Percentiles rank a stretch among this genome's conserved stretches.
These are phyloP conservation scores for Trametes maxima DNA, from an alignment of 768 basidiomycete genomes.

Conservation along the genomic window DNA sequence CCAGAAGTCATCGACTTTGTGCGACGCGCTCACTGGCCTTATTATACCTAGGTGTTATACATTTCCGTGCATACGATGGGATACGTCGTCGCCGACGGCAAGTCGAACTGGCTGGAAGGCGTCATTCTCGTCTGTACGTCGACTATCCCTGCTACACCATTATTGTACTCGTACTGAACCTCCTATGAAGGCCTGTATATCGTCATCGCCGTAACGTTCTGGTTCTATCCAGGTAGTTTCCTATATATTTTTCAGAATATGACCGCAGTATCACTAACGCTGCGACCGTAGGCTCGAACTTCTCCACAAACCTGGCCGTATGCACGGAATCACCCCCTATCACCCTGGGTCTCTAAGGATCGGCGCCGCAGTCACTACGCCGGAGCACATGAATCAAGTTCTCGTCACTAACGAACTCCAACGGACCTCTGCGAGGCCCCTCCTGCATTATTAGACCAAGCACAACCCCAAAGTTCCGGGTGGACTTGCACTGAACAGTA, in stretches of 20 bases:
- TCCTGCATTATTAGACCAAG: conserved; percentile 14
- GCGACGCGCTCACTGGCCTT: background rate
- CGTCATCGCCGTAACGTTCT: conserved; percentile 56
- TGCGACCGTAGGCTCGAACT: conserved; percentile 32
- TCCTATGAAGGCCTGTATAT: conserved; percentile 49
- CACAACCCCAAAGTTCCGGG: background rate
- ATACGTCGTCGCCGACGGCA: conserved; percentile 83
- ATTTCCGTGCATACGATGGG: conserved; percentile 69
- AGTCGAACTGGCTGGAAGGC: conserved; percentile 93
- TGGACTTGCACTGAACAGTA: conserved; percentile 6
- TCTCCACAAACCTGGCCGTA: conserved; percentile 34
- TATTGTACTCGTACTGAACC: conserved; percentile 3
- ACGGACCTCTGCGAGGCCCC: conserved; percentile 11
- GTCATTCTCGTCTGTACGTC: conserved; percentile 67
- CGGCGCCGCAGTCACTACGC: background rate
- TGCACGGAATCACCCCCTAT: conserved; percentile 27
- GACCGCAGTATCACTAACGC: too few relatives aligned
- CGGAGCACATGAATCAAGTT: background rate
- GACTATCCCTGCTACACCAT: too few relatives aligned
- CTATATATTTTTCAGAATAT: background rate
- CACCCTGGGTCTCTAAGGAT: background rate
- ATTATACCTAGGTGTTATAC: conserved; percentile 36
- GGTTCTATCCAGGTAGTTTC: conserved; percentile 50
- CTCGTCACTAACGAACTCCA: background rate
- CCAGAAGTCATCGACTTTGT: background rate